Evolutionary conservation across 2,329 filamentous ascomycete species (phyloP).

Genomic region (Aureobasidium zeae): DNA sequence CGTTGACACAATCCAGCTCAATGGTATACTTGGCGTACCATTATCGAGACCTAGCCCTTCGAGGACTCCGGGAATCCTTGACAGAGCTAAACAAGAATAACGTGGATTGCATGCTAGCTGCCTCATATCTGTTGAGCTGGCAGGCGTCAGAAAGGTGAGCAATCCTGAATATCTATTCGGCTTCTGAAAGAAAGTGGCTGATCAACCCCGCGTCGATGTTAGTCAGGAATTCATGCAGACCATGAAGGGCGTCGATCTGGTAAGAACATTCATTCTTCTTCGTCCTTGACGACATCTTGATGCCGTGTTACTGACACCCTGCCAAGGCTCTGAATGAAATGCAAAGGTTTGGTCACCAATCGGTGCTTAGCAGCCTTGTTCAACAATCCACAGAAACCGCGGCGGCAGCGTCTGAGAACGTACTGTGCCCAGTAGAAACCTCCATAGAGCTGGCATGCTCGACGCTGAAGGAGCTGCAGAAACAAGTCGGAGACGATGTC

Average conservation of each 20-base stretch:
- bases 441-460: conserved; percentile 5
- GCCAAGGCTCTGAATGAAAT: conserved; percentile 12
- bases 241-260: conserved; percentile 14
- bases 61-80: conserved; percentile 6
- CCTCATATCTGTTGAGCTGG: conserved; percentile 9
- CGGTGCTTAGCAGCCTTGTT: conserved; percentile 1
- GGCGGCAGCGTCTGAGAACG: background rate
- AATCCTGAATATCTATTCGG: background rate
- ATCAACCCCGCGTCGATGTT: background rate
- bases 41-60: conserved; percentile 7
- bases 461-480: background rate
- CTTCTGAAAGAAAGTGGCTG: background rate
- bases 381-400: background rate
- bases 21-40: conserved; percentile 10
- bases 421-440: background rate
- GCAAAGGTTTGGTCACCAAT: conserved; percentile 4
- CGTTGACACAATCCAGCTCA: background rate
- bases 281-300: conserved; percentile 2
- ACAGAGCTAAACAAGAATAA: background rate
- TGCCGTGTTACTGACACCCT: background rate
- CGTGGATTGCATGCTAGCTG: conserved; percentile 11
- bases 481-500: conserved; percentile 6
- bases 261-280: background rate
- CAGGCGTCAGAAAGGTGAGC: conserved; percentile 12
- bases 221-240: conserved; percentile 14